Conservation (phyloP, 192 early-diverging fungal genomes). For the Entomortierella lignicola region DNA sequence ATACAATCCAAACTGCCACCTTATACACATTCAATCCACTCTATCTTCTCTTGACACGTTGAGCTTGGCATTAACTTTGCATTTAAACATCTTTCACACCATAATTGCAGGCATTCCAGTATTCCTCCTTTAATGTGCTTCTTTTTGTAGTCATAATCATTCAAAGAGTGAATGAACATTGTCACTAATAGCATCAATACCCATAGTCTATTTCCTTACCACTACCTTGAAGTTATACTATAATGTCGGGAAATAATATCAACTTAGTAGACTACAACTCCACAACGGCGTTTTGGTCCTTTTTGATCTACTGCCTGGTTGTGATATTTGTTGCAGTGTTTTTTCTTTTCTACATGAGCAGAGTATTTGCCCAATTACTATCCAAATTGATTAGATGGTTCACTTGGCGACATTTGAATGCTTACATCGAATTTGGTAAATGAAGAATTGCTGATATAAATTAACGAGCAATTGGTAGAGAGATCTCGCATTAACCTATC, state of each 20-base stretch:
- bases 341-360: slow-evolving; percentile 80
- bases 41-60: too few relatives aligned
- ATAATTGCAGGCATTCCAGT: too few relatives aligned
- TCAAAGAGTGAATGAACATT: too few relatives aligned
- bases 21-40: too few relatives aligned
- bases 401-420: slow-evolving; percentile 74
- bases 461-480: too few relatives aligned
- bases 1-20: too few relatives aligned
- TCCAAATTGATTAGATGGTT: slow-evolving; percentile 71
- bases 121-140: too few relatives aligned
- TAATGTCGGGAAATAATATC: slow-evolving; percentile 34
- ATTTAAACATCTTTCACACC: too few relatives aligned
- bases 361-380: slow-evolving; percentile 69
- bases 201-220: neutral
- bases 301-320: slow-evolving; percentile 74
- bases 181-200: neutral
- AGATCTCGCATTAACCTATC: too few relatives aligned
- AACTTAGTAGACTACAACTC: slow-evolving; percentile 50
- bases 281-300: slow-evolving; percentile 58
- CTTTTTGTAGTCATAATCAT: too few relatives aligned
- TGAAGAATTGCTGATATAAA: too few relatives aligned
- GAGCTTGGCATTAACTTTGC: neutral
- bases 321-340: slow-evolving; percentile 76
- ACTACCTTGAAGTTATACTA: neutral
- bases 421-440: slow-evolving; percentile 78